Conservation (phyloP, 257 asterid genomes). For the Jasminum sambac region DNA sequence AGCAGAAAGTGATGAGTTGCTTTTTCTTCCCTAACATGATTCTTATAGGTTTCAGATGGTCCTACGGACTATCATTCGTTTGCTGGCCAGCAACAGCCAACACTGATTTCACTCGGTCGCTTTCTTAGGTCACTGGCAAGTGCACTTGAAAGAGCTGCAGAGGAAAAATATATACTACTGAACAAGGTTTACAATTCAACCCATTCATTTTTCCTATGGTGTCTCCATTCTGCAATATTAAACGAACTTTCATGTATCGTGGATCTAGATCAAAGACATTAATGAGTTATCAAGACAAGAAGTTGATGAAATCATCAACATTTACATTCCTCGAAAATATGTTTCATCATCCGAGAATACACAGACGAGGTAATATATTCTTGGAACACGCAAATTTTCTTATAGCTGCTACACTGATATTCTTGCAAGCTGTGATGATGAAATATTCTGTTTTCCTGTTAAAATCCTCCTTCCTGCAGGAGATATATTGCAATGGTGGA, state of each 20-base stretch:
- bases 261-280: conserved; percentile 75
- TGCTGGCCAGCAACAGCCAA: conserved; percentile 73
- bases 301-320: conserved; percentile 80
- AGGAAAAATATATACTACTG: conserved; percentile 78
- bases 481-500: conserved; percentile 83
- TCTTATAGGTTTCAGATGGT: conserved; percentile 66
- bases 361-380: conserved; percentile 61
- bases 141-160: conserved; percentile 73
- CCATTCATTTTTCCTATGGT: conserved; percentile 8
- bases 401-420: conserved; percentile 8
- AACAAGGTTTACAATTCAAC: conserved; percentile 56
- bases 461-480: conserved; percentile 38
- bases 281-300: conserved; percentile 95
- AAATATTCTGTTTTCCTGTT: neutral
- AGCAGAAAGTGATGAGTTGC: conserved; percentile 6
- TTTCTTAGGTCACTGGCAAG: conserved; percentile 63
- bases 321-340: conserved; percentile 54
- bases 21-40: conserved; percentile 17
- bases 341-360: conserved; percentile 70
- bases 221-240: conserved; percentile 13
- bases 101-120: conserved; percentile 55
- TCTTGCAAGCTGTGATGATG: neutral
- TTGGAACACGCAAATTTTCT: conserved; percentile 10
- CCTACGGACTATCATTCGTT: conserved; percentile 46
- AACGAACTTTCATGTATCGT: conserved; percentile 7